Percentiles rank a stretch among this genome's conserved stretches.
phyloP scores from a whole-genome alignment of 805 yeast species.

The Candida tammaniensis region DNA sequence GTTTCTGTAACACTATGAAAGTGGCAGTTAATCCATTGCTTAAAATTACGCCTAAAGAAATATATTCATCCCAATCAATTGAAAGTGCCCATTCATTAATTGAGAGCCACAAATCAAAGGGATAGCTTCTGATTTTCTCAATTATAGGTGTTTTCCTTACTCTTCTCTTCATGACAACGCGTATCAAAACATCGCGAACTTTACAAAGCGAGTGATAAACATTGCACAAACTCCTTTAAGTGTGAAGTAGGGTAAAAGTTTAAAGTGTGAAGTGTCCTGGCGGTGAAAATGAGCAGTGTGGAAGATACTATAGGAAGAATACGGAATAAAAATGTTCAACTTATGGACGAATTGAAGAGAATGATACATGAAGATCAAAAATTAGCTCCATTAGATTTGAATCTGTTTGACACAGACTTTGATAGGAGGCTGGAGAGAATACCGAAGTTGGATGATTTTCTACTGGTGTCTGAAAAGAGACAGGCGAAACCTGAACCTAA shows the following conservation, averaged over 20 bases:
- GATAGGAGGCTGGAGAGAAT: background rate
- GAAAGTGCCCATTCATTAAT: constrained; percentile 35
- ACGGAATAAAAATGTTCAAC: constrained; percentile 9
- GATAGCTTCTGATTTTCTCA: constrained; percentile 28
- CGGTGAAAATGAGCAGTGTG: no score
- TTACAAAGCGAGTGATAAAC: no score
- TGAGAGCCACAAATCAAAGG: constrained; percentile 35
- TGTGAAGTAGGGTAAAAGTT: no score
- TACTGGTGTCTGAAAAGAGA: background rate
- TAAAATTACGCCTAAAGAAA: constrained; percentile 28
- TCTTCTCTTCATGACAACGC: constrained; percentile 13
- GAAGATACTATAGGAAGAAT: constrained; percentile 15
- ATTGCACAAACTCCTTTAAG: no score
- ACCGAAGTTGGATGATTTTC: background rate
- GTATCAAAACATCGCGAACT: no score
- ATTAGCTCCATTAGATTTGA: constrained; percentile 7
- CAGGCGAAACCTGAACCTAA: background rate
- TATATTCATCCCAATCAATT: constrained; percentile 42
- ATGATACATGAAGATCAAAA: constrained; percentile 12
- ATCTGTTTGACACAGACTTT: constrained; percentile 2
- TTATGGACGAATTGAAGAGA: constrained; percentile 10
- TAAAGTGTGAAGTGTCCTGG: no score
- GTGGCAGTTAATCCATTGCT: constrained; percentile 17
- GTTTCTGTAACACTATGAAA: constrained; percentile 16
- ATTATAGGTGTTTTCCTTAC: constrained; percentile 12